Conservation (phyloP, 2,329 filamentous ascomycete genomes). For the Cercospora beticola region DNA sequence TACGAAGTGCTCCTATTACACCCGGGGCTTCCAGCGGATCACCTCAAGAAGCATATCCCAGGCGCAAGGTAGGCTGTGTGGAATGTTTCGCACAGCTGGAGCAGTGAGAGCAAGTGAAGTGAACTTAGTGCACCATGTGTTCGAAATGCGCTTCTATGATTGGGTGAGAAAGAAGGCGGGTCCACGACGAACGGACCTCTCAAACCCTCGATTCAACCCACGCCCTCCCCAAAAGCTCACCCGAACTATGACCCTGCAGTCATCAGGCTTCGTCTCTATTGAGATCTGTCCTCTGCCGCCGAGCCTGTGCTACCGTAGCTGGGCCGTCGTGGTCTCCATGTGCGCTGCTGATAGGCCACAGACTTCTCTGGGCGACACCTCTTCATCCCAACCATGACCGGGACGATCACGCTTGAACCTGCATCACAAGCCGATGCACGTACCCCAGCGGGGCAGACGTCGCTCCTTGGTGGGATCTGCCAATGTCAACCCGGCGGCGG, state of each 20-base stretch:
- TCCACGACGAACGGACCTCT: neutral
- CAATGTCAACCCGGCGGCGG: constrained; percentile 12
- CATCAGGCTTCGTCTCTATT: constrained; percentile 3
- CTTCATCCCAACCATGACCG: constrained; percentile 11
- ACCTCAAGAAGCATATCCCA: neutral
- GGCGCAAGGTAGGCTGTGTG: neutral
- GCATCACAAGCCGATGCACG: constrained; percentile 8
- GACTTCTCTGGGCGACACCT: constrained; percentile 4
- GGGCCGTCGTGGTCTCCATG: constrained; percentile 16
- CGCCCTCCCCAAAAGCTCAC: neutral
- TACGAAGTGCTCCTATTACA: neutral
- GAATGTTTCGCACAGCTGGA: neutral
- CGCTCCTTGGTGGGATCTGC: constrained; percentile 11
- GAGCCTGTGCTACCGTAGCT: constrained; percentile 7
- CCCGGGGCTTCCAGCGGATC: neutral
- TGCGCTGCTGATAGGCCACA: constrained; percentile 20
- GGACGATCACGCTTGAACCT: constrained; percentile 10
- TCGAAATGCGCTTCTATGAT: neutral
- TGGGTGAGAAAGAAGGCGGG: neutral
- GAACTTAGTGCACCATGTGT: neutral
- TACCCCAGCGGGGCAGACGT: constrained; percentile 14
- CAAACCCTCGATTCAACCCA: constrained; percentile 1
- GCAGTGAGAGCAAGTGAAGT: constrained; percentile 1
- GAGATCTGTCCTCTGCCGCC: constrained; percentile 12
- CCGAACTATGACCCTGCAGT: constrained; percentile 15